Evolutionary conservation across 169 alveolate genomes (phyloP), one percentile per base, ranked within the genome.

Genomic region (Besnoitia besnoiti): DNA sequence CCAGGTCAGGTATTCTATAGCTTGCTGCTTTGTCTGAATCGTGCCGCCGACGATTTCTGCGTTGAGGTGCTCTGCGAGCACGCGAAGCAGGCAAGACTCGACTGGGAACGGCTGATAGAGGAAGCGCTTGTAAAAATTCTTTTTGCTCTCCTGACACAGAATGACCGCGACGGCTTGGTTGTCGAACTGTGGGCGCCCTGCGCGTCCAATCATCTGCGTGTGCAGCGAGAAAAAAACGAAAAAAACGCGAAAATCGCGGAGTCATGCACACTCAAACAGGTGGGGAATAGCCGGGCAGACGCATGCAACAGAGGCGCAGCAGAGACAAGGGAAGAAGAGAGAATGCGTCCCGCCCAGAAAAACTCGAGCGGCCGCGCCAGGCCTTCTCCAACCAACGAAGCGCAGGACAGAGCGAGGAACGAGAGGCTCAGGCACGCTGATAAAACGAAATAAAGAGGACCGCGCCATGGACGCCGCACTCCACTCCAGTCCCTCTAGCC

Each of bases 181-280:
- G 95, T 99, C 99, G 94, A 96, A 98, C 93, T 98, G 98, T 10
- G 99, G 99, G 73, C 99, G 97, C 30, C 99, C 99, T 33, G 99
- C 99, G 93, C 99, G 98, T 39, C 99, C 99, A 93, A 98, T 98
- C 99, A 99, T 99, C 97, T 98, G 98, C 49, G 80, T 40, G 24
- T 42, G 37, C 85, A 44, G 12, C 33, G 12, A n/a, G 37, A 44
- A 30, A 47, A 0, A 94, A 96, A 96, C 89, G 67, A 47, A 95
- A 93, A 85, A 94, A 97, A 33, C 95, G 92, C 46, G 94, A 94
- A 0, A 97, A 90, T 40, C 94, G 89, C 94, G 40, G 94, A 93
- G 84, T 95, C 93, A 96, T 95, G 19, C 59, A 0, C 51, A 2
- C 39, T 10, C 37, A 30, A 1, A 7, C 46, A 0, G 46, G 7